Evolutionary conservation across 169 alveolate species (phyloP), one percentile per base, ranked within the genome.

Genomic region (Ichthyophthirius multifiliis): DNA sequence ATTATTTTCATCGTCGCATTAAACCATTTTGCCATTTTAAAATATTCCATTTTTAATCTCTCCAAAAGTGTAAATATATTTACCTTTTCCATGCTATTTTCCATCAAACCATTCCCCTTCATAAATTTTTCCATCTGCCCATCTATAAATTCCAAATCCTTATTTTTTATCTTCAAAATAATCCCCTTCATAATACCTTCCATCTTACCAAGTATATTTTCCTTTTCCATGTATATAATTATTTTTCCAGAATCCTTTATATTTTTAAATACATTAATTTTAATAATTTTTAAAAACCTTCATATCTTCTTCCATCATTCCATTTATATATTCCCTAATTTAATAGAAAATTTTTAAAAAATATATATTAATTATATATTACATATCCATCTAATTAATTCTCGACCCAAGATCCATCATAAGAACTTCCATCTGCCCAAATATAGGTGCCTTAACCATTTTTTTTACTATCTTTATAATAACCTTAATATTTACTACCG

Each of bases 401-500:
- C 43, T 86, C 88, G 65, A 62, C 77, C 91, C 95, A 87, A 62
- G 71, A 83, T 20, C 95, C 95, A 67, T 77, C 82, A 83, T 85
- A 87, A 67, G 75, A 64, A 9, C 82, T 71, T 48, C 93, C 93
- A 76, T 87, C 92, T 47, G 81, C 76, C 83, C 87, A 83, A 44
- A 37, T 46, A 65, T 82, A 85, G 32, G 62, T 74, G 5, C 93
- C 93, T 71, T 55, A 62, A 0, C 92, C 93, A 31, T 91, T 82
- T 46, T 83, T 86, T 76, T 89, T 86, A 16, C 86, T 84, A 64
- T 81, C 80, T 18, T 71, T 55, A 71, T 90, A 90, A 23, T 83
- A 43, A 2, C 97, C 97, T 16, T 82, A 86, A 86, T 89, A 94
- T 46, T 79, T 77, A 6, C 95, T 90, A 9, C 93, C 92, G 74